Conservation (phyloP, 345 rosid genomes). For the Ricinus communis region DNA sequence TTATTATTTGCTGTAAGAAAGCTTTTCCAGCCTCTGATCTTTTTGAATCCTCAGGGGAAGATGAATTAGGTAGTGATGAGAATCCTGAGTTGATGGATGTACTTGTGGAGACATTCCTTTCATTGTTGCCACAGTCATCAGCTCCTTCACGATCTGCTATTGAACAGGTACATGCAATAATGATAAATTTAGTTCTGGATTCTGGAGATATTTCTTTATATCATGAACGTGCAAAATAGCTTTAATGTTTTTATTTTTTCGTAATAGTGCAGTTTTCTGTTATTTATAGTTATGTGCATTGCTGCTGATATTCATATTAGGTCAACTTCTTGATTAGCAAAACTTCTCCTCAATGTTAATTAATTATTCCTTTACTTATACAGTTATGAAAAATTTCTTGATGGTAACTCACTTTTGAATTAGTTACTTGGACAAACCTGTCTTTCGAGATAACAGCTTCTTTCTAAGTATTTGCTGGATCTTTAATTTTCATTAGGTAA, state of each 20-base stretch:
- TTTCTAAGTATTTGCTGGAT: background rate
- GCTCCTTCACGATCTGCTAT: constrained; percentile 83
- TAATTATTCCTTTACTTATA: background rate
- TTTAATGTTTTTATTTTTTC: background rate
- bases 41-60: constrained; percentile 58
- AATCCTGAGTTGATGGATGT: constrained; percentile 82
- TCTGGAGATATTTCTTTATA: background rate
- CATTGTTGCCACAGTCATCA: constrained; percentile 86
- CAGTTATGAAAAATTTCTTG: background rate
- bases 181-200: background rate
- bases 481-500: background rate
- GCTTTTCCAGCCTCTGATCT: constrained; percentile 57
- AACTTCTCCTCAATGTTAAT: background rate
- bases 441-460: background rate
- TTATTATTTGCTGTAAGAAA: constrained; percentile 83
- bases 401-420: background rate
- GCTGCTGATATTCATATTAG: background rate
- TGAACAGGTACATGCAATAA: constrained; percentile 62
- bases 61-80: constrained; percentile 54
- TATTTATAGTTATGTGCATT: background rate
- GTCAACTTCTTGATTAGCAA: background rate
- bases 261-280: background rate
- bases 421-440: background rate
- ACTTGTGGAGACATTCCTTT: constrained; percentile 80
- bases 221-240: background rate